Evolutionary conservation across 2,329 filamentous ascomycete species (phyloP).

Genomic region (Triangularia setosa): DNA sequence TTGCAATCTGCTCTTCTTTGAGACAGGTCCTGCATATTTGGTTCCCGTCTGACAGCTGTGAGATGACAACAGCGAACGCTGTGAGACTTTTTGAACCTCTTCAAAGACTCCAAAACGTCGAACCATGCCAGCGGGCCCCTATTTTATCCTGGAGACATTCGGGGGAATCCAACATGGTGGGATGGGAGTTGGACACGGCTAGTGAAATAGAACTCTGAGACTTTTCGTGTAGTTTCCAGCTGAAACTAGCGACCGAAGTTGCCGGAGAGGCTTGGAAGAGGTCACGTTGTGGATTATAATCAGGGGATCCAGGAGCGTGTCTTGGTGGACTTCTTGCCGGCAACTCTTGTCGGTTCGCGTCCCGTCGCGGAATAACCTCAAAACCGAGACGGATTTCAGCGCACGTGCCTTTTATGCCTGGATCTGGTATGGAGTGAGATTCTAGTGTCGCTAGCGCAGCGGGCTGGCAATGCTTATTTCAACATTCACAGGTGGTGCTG

Average conservation of each 20-base stretch:
- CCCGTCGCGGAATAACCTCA: background rate
- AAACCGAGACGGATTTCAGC: background rate
- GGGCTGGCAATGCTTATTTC: constrained; percentile 5
- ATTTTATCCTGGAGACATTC: background rate
- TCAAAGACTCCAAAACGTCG: background rate
- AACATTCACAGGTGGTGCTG: background rate
- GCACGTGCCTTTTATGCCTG: background rate
- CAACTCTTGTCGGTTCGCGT: background rate
- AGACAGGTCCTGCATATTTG: background rate
- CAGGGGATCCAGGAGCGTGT: background rate
- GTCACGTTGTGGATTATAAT: background rate
- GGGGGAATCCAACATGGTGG: background rate
- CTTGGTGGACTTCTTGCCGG: background rate
- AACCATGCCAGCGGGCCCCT: background rate
- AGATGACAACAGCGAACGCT: background rate
- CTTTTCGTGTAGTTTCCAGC: background rate
- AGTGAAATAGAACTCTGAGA: background rate
- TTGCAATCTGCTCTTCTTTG: background rate
- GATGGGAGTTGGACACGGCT: background rate
- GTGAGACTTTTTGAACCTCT: background rate
- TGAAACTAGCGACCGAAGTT: background rate
- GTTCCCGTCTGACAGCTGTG: background rate
- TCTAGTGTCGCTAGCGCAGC: background rate
- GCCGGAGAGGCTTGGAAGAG: constrained; percentile 1
- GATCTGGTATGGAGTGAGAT: background rate